Percentiles rank a stretch among this genome's conserved stretches.
phyloP scores from a whole-genome alignment of 257 asterid genomes.

The Solanum bulbocastanum region DNA sequence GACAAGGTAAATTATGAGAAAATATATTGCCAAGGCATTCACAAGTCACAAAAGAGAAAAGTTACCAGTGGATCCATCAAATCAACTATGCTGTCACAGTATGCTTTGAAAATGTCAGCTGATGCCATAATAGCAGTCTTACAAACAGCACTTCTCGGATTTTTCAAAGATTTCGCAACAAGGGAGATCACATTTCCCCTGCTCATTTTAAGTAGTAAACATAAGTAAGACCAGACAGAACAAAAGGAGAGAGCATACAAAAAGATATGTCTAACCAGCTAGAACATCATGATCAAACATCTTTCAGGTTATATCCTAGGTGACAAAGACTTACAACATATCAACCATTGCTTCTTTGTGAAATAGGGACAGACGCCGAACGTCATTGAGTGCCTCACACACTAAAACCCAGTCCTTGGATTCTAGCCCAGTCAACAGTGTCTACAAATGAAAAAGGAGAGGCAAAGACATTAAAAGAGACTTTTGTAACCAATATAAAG shows the following conservation, averaged over 20 bases:
- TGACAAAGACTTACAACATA: conserved; percentile 53
- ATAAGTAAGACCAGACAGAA: neutral
- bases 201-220: conserved; percentile 15
- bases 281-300: neutral
- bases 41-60: neutral
- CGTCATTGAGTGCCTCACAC: conserved; percentile 77
- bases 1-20: neutral
- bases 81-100: conserved; percentile 55
- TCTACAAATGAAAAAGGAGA: conserved; percentile 23
- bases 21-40: neutral
- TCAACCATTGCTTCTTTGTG: conserved; percentile 66
- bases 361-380: conserved; percentile 57
- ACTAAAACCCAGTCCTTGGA: conserved; percentile 83
- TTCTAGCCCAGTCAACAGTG: conserved; percentile 55
- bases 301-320: neutral
- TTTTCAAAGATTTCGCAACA: conserved; percentile 69
- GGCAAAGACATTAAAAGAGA: neutral
- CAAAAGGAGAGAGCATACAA: neutral
- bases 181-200: conserved; percentile 56
- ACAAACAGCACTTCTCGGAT: conserved; percentile 93
- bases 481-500: neutral
- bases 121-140: conserved; percentile 86
- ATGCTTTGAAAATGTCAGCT: conserved; percentile 73
- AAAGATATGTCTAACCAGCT: conserved; percentile 1
- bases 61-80: conserved; percentile 77